Base-by-base conservation (phyloP, 805 yeast species). In the Candida dajiaensis region DNA sequence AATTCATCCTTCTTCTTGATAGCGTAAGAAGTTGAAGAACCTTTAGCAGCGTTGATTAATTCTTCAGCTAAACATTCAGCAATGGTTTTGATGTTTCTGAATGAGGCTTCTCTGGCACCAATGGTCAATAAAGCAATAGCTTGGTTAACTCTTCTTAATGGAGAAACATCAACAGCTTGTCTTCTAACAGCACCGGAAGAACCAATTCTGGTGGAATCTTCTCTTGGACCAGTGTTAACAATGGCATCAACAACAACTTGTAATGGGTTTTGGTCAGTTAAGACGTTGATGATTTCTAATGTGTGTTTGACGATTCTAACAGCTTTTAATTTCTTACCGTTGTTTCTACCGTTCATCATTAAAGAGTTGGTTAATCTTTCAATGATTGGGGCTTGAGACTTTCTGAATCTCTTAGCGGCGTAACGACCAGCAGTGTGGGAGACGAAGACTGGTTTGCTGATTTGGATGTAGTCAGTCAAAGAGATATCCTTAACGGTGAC, bases 281-380 rank as follows among this genome's bases (percentile, higher is more conserved):
- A 83, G 63, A 94, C 90, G 83, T 84, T 73, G 77, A 94, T 83
- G 82, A 94, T 94, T 77, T 94, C 99, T 72, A 94, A 80, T 66
- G 99, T 92, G 84, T 94, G 99, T 83, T 95, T 88, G 75, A 94
- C 89, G 74, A 94, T 94, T 86, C 98, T 90, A 66, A 94, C 98
- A 67, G 99, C 99, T 87, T 92, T 90, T 76, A 95, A 88, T 82
- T 94, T 94, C 85, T 94, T 94, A 85, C 99, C 99, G 86, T 95
- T 94, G 95, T 94, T 94, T 83, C 98, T 92, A 82, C 99, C 99
- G 86, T 94, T 90, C 99, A 94, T 94, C 99, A 94, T 94, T 73
- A 94, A 82, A 59, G 99, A 86, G 92, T 94, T 92, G 78, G 98
- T 92, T 75, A 94, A 83, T 84, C 99, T 92, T 85, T 94, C 99